Evolutionary conservation across 768 basidiomycete genomes (phyloP).

Genomic region (Rhizopogon vinicolor): DNA sequence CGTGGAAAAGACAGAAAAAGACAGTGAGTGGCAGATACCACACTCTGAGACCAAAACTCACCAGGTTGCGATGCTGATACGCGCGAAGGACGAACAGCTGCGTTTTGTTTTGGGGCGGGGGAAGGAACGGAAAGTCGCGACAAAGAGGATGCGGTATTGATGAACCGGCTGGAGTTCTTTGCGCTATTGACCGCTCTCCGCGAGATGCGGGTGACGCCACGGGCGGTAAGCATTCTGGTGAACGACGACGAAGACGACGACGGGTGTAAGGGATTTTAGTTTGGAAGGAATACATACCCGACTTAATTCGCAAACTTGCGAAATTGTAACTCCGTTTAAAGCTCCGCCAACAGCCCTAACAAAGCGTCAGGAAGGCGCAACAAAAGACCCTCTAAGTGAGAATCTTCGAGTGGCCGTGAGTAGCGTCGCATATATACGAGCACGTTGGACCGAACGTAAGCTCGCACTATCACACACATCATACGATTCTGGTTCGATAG

Average conservation of each 20-base stretch:
- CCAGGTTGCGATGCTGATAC: conserved; percentile 47
- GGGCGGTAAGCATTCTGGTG: conserved; percentile 42
- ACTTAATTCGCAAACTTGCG: background rate
- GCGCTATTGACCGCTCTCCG: conserved; percentile 76
- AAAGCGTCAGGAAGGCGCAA: no score
- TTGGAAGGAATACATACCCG: background rate
- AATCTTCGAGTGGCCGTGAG: no score
- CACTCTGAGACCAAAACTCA: conserved; percentile 26
- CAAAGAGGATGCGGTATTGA: conserved; percentile 67
- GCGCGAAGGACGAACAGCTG: conserved; percentile 44
- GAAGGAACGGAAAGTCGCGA: conserved; percentile 46
- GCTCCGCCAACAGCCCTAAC: background rate
- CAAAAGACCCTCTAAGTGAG: no score
- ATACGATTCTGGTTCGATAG: no score
- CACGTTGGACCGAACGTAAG: no score
- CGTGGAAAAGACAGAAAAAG: background rate
- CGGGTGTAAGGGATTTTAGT: no score
- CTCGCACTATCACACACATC: no score
- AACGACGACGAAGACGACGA: no score
- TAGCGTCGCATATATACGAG: background rate
- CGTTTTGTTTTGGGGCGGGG: conserved; percentile 39
- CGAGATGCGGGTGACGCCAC: conserved; percentile 84
- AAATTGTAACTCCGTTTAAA: background rate
- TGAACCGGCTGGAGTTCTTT: conserved; percentile 70
- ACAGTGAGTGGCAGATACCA: background rate